Evolutionary conservation across 768 basidiomycete genomes (phyloP).

Genomic region (Leccinum subgranulosum): DNA sequence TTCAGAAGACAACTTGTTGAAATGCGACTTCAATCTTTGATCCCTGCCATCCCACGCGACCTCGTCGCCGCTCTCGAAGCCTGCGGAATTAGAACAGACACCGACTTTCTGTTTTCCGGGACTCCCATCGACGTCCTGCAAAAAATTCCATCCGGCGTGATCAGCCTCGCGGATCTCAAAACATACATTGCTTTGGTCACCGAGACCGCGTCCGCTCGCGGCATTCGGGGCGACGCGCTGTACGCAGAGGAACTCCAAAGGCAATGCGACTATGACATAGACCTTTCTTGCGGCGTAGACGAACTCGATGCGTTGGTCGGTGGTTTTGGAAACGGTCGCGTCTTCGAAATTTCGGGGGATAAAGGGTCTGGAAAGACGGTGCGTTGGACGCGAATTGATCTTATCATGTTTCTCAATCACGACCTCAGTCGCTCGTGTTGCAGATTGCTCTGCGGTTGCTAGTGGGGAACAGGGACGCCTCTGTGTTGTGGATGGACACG

Average conservation of each 20-base stretch:
- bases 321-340: constrained; percentile 46
- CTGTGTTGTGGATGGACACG: constrained; percentile 70
- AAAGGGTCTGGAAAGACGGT: constrained; percentile 69
- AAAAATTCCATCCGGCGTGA: constrained; percentile 46
- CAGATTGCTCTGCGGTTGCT: constrained; percentile 59
- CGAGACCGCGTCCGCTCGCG: constrained; percentile 43
- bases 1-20: too few species aligned
- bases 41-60: constrained; percentile 37
- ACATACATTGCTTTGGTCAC: constrained; percentile 38
- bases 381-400: constrained; percentile 19
- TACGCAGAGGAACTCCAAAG: constrained; percentile 17
- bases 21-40: constrained; percentile 27
- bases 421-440: constrained; percentile 53
- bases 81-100: constrained; percentile 52
- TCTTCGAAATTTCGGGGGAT: constrained; percentile 71
- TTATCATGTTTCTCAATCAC: constrained; percentile 1
- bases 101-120: constrained; percentile 53
- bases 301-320: constrained; percentile 52
- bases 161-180: constrained; percentile 48
- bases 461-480: constrained; percentile 30
- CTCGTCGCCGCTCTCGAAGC: constrained; percentile 46
- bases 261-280: constrained; percentile 6
- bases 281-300: constrained; percentile 36
- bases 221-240: constrained; percentile 30
- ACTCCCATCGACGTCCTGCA: constrained; percentile 49